Percentiles rank a stretch among this genome's conserved stretches.
phyloP scores from a whole-genome alignment of 2,329 filamentous ascomycete genomes.

The Nigrospora oryzae region DNA sequence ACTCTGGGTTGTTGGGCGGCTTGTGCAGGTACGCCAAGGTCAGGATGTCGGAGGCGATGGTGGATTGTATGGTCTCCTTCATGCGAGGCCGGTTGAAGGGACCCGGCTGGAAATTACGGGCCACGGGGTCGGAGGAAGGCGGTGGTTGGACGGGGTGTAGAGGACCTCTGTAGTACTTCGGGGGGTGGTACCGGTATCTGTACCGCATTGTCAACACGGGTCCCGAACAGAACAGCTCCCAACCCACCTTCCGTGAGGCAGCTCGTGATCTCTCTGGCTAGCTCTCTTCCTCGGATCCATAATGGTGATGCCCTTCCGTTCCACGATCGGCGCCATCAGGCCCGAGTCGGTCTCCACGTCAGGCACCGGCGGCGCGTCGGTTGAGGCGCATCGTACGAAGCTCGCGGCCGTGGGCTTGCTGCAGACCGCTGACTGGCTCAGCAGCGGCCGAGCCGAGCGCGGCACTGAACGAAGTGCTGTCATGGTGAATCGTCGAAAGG shows the following conservation, averaged over 20 bases:
- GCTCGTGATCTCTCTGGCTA: conserved; percentile 17
- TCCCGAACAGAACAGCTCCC: not conserved
- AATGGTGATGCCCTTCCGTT: conserved; percentile 28
- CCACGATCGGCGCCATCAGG: conserved; percentile 29
- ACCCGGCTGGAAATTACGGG: conserved; percentile 80
- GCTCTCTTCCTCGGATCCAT: conserved; percentile 36
- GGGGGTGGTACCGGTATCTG: conserved; percentile 91
- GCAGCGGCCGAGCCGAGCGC: conserved; percentile 15
- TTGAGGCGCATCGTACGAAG: conserved; percentile 36
- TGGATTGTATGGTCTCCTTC: conserved; percentile 82
- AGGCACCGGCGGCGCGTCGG: conserved; percentile 24
- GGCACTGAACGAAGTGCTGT: conserved; percentile 16
- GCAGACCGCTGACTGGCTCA: conserved; percentile 10
- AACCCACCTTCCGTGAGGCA: conserved; percentile 15
- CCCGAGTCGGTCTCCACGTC: conserved; percentile 46
- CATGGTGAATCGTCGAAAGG: not conserved
- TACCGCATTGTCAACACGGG: not conserved
- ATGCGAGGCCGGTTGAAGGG: conserved; percentile 84
- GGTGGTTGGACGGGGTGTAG: conserved; percentile 89
- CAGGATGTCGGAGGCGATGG: conserved; percentile 79
- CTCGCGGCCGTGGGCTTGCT: conserved; percentile 11
- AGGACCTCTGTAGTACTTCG: conserved; percentile 90
- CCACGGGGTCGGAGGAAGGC: conserved; percentile 75
- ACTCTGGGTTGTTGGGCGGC: conserved; percentile 62
- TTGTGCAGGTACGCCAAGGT: conserved; percentile 81